Evolutionary conservation across 2,329 filamentous ascomycete genomes (phyloP).

Genomic region (Nigrospora sphaerica): DNA sequence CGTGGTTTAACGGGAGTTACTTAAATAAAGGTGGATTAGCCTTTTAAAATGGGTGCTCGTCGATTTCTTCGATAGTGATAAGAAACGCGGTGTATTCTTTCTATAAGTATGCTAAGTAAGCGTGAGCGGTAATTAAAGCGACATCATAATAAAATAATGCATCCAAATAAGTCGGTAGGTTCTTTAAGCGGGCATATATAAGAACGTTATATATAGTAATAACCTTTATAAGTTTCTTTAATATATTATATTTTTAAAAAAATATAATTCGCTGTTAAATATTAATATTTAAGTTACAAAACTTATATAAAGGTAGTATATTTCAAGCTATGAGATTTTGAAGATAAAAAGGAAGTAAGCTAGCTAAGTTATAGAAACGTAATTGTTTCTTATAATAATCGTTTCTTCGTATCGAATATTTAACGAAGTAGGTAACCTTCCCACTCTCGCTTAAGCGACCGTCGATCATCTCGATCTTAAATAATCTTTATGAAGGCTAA

Average conservation of each 20-base stretch:
- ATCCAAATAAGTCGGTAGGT: too few relatives aligned
- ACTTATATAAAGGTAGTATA: neutral
- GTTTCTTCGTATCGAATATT: neutral
- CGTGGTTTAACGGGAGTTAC: neutral
- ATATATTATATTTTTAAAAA: neutral
- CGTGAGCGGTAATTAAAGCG: too few relatives aligned
- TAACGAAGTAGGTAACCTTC: neutral
- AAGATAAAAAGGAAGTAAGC: too few relatives aligned
- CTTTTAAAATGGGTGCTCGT: too few relatives aligned
- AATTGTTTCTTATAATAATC: neutral
- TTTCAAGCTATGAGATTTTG: too few relatives aligned
- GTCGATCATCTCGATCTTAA: neutral
- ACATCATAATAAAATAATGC: too few relatives aligned
- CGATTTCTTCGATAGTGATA: too few relatives aligned
- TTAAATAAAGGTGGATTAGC: too few relatives aligned
- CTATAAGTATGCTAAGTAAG: too few relatives aligned
- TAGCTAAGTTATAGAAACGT: neutral
- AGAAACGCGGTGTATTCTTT: too few relatives aligned
- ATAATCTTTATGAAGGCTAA: neutral
- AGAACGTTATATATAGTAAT: neutral
- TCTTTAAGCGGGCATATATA: neutral
- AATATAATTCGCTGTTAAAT: too few relatives aligned
- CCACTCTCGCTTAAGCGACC: neutral
- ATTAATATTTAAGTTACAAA: neutral
- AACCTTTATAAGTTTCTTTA: neutral